Base-by-base conservation (phyloP, 169 alveolate species). In the Pseudocohnilembus persalinus region DNA sequence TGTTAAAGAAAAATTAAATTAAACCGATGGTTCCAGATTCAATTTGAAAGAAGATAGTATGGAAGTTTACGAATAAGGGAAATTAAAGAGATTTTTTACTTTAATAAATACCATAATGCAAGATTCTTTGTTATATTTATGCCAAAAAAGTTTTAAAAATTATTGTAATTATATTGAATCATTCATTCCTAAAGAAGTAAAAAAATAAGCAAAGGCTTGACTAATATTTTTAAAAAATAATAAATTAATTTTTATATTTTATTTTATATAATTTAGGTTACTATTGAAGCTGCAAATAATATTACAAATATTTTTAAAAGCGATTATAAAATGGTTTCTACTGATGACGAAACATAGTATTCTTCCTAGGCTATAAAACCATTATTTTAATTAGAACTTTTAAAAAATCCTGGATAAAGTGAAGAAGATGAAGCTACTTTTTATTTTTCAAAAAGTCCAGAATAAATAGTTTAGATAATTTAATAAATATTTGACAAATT, bases 61-160 rank as follows among this genome's bases (percentile, higher is more conserved):
- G 91, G 98, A 92, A 88, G 94, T 97, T 26, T 97, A 97, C 88
- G 98, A 97, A 81, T 94, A 93, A 86, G 97, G 98, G 76, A 97
- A 96, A 87, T 84, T 97, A 33, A 97, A 96, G 90, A 96, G 95
- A 88, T 94, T 95, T 91, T 92, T 97, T 88, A 95, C 96, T 63
- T 89, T 95, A 73, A 97, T 96, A n/a, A 92, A 96, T 81, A 90
- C 96, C 15, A 90, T 94, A 96, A 96, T 97, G 97, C 97, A 96
- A 90, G 98, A 95, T 88, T 87, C 96, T 29, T 79, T 96, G 20
- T 89, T 92, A 33, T 83, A 90, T 34, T 81, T 96, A 29, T 68
- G 77, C 80, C 63, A 73, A 82, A 81, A 83, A 77, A 90, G 85
- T 87, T 95, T 95, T 90, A 90, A 92, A 79, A 89, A 92, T n/a